phyloP scores from a whole-genome alignment of 1,284 basidiomycete species.

The Ceratobasidium theobromae region DNA sequence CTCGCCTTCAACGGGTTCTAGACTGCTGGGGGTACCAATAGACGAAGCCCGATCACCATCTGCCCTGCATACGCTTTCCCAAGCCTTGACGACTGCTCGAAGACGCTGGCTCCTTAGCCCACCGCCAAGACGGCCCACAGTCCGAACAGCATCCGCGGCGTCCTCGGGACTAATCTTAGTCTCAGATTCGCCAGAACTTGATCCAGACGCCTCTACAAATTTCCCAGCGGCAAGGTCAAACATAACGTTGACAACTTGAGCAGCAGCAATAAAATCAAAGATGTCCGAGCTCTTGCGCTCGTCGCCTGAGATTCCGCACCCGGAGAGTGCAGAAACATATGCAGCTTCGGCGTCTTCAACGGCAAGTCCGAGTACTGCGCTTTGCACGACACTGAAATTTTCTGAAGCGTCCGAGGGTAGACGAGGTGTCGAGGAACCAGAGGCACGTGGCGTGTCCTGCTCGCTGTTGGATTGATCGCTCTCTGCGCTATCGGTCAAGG shows the following conservation, averaged over 20 bases:
- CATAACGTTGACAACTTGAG: constrained; percentile 27
- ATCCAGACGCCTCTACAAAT: constrained; percentile 4
- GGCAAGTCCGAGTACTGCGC: constrained; percentile 5
- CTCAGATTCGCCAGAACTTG: no score
- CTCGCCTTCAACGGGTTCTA: not conserved
- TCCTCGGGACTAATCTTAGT: not conserved
- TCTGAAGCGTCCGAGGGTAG: not conserved
- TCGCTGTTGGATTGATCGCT: not conserved
- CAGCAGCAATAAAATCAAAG: constrained; percentile 22
- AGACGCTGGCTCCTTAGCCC: constrained; percentile 2
- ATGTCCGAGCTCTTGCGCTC: not conserved
- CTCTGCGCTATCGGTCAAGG: not conserved
- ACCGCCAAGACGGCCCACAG: constrained; percentile 5
- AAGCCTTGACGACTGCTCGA: not conserved
- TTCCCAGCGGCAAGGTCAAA: constrained; percentile 15
- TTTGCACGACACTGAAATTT: no score
- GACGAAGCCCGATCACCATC: not conserved
- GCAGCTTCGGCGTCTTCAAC: constrained; percentile 17
- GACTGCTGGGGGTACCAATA: no score
- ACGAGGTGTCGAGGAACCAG: constrained; percentile 5
- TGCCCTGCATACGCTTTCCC: not conserved
- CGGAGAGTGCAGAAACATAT: constrained; percentile 20
- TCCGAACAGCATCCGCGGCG: not conserved
- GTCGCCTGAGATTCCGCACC: constrained; percentile 6
- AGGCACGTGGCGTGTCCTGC: not conserved